phyloP scores from a whole-genome alignment of 768 basidiomycete genomes.

The Jaapia argillacea region DNA sequence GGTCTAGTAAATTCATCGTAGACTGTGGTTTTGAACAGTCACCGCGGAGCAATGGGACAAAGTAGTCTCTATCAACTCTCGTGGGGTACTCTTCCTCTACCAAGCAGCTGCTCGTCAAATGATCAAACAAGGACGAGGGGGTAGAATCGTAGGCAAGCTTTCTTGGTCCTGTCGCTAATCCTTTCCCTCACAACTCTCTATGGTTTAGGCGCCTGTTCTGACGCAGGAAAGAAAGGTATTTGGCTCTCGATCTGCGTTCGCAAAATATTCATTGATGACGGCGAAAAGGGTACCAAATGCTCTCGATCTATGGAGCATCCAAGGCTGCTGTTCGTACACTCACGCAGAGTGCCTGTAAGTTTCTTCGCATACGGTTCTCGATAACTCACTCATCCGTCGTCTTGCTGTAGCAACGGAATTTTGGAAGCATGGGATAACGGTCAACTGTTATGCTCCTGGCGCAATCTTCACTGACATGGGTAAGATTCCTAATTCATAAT shows the following conservation, averaged over 20 bases:
- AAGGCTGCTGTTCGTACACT: background rate
- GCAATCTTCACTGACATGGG: conserved; percentile 3
- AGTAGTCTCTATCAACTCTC: conserved; percentile 26
- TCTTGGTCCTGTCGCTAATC: background rate
- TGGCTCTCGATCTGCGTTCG: too few relatives aligned
- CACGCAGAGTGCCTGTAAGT: background rate
- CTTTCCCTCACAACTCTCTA: background rate
- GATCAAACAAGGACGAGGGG: conserved; percentile 31
- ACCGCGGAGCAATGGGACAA: conserved; percentile 22
- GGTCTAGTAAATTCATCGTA: background rate
- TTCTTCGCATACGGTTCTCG: background rate
- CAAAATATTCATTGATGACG: too few relatives aligned
- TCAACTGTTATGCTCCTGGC: conserved; percentile 4
- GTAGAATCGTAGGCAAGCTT: conserved; percentile 27
- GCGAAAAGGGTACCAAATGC: too few relatives aligned
- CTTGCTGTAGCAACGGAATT: background rate
- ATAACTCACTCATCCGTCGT: background rate
- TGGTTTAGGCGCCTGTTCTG: background rate
- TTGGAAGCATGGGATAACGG: background rate
- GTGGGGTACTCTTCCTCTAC: conserved; percentile 29
- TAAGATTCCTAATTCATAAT: background rate
- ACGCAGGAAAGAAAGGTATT: background rate
- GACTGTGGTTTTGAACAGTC: too few relatives aligned
- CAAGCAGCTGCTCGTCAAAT: conserved; percentile 34
- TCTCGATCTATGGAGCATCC: background rate